Base-by-base conservation (phyloP, 202 grass and related monocot species). In the Setaria italica region DNA sequence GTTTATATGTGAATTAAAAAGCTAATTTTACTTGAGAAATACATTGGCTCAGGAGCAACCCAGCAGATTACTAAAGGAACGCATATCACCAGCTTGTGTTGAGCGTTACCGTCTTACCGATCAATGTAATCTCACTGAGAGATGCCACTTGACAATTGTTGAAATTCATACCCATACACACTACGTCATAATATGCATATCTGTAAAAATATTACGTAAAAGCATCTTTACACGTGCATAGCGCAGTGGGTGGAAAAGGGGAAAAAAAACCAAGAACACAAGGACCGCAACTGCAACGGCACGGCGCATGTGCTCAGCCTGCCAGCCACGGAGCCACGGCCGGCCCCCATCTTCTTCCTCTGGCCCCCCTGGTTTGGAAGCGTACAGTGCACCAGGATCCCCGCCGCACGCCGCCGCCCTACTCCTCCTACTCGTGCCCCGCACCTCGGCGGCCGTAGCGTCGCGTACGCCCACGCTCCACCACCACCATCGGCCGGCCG, bases 391-490 rank as follows among this genome's bases (percentile, higher is more conserved):
- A 57, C 11, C 30, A 4, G 48, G 12, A 50, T 50, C 6, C 25
- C 59, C 68, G 11, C 62, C 62, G 60, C 33, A 72, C 54, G 62
- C 51, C 51, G 45, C 46, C n/a, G 63, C 11, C 63, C 63, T 68
- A 55, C 7, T 11, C 4, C 20, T 39, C 17, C 71, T 54, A 9
- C 20, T 45, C 67, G 67, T 53, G 84, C 58, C 39, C n/a, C 5
- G 11, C 20, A 62, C 71, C 53, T 55, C 73, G 34, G 50, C 73
- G 51, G 35, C 2, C 33, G 43, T 46, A 6, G 43, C 21, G 51
- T 42, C 53, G 20, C 67, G 66, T 21, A 12, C 67, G 11, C n/a
- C 43, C n/a, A 49, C 13, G 21, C n/a, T 66, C 32, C 30, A 37
- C 32, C 63, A 33, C 62, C 57, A 25, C 58, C 56, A 10, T 4